phyloP scores from a whole-genome alignment of 805 yeast species.

The Ogataea minuta region DNA sequence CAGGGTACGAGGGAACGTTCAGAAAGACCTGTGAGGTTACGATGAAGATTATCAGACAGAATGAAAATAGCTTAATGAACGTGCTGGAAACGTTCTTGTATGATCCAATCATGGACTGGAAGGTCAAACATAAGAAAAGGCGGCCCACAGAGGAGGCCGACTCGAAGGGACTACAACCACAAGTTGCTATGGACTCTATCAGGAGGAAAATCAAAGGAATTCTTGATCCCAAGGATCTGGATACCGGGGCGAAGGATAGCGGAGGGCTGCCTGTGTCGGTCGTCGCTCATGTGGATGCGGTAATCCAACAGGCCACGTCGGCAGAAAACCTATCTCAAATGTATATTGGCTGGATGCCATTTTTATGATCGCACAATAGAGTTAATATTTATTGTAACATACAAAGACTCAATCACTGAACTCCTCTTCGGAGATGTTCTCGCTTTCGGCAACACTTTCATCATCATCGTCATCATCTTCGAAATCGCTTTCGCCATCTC shows the following conservation, averaged over 20 bases:
- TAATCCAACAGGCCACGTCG: conserved; percentile 79
- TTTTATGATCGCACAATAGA: conserved; percentile 40
- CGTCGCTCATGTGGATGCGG: conserved; percentile 87
- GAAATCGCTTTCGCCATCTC: conserved; percentile 24
- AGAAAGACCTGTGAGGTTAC: conserved; percentile 85
- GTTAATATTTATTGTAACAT: conserved; percentile 1
- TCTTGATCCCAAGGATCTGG: conserved; percentile 58
- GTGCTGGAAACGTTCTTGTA: conserved; percentile 88
- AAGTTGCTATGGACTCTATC: conserved; percentile 66
- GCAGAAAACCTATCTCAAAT: conserved; percentile 69
- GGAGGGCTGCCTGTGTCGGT: conserved; percentile 81
- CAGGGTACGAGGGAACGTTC: conserved; percentile 88
- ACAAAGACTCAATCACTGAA: conserved; percentile 28
- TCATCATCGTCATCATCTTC: conserved; percentile 29
- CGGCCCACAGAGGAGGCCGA: conserved; percentile 25
- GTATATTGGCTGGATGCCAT: conserved; percentile 94
- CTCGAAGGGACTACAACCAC: conserved; percentile 44
- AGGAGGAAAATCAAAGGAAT: conserved; percentile 83
- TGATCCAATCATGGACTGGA: conserved; percentile 89
- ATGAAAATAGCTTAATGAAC: conserved; percentile 85
- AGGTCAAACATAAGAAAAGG: conserved; percentile 36
- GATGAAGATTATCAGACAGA: conserved; percentile 62
- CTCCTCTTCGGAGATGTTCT: conserved; percentile 31
- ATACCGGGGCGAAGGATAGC: conserved; percentile 36
- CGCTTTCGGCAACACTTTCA: conserved; percentile 28